Conservation (phyloP, 768 basidiomycete genomes). For the Tephrocybe sp. region DNA sequence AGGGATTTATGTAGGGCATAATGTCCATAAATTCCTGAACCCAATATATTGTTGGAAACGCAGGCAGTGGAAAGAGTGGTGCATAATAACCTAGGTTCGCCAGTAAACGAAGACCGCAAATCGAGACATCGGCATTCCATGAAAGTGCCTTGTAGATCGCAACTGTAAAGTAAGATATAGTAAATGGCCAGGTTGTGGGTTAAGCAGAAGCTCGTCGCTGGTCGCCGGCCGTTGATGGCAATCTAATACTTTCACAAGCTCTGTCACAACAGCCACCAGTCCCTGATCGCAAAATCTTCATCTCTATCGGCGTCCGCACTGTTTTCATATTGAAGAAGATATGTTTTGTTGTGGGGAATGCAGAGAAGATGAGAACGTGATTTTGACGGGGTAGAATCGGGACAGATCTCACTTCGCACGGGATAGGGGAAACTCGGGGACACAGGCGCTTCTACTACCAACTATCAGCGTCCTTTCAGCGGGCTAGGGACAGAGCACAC, state of each 20-base stretch:
- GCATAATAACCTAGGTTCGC: too few species aligned
- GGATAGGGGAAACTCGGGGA: constrained; percentile 25
- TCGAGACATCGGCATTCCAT: too few species aligned
- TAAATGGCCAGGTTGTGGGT: too few species aligned
- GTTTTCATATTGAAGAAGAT: too few species aligned
- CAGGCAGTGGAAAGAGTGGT: too few species aligned
- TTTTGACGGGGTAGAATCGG: constrained; percentile 22
- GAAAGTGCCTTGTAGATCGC: too few species aligned
- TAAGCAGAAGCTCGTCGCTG: background rate
- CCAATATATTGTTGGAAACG: too few species aligned
- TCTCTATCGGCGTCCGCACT: background rate
- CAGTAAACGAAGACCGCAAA: too few species aligned
- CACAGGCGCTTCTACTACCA: constrained; percentile 10
- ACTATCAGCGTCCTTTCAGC: constrained; percentile 12
- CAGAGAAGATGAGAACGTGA: constrained; percentile 12
- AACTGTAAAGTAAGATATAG: too few species aligned
- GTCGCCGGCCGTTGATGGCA: constrained; percentile 5
- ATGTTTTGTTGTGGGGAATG: constrained; percentile 2
- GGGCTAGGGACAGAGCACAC: constrained; percentile 4
- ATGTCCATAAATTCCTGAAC: too few species aligned
- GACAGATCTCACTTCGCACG: constrained; percentile 20
- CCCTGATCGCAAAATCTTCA: constrained; percentile 4
- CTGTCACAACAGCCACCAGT: constrained; percentile 8
- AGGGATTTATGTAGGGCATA: too few species aligned
- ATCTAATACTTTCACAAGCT: constrained; percentile 11